These are phyloP conservation scores for Starmerella apis DNA, from an alignment of 805 yeast genomes.

Conservation along the genomic window DNA sequence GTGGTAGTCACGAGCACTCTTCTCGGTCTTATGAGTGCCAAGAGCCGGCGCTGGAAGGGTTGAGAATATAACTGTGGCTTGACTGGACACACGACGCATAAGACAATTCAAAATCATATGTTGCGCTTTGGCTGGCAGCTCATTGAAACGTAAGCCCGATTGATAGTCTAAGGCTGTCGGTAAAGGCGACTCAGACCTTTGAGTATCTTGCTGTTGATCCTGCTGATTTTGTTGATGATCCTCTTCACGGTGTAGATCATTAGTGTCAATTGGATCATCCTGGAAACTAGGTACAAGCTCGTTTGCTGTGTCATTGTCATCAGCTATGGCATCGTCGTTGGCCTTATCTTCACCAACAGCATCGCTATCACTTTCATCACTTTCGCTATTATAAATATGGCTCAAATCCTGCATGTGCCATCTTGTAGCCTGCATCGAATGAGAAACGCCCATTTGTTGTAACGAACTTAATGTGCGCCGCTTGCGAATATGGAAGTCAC, in stretches of 20 bases:
- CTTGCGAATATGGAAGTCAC: slow-evolving; percentile 15
- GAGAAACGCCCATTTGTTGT: slow-evolving; percentile 67
- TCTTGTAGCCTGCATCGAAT: slow-evolving; percentile 48
- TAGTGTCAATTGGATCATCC: slow-evolving; percentile 24
- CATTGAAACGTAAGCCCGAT: slow-evolving; percentile 50
- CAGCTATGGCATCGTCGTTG: slow-evolving; percentile 17
- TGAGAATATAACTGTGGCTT: slow-evolving; percentile 69
- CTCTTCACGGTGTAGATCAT: not conserved
- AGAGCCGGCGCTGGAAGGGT: slow-evolving; percentile 82
- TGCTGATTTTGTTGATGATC: not conserved
- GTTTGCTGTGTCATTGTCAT: slow-evolving; percentile 19
- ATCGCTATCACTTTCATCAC: slow-evolving; percentile 21
- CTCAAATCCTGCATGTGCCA: slow-evolving; percentile 14
- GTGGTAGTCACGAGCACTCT: slow-evolving; percentile 63
- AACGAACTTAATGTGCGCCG: slow-evolving; percentile 45
- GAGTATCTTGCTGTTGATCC: not conserved
- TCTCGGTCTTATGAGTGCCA: slow-evolving; percentile 65
- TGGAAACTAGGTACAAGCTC: slow-evolving; percentile 21
- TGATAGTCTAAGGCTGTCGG: not conserved
- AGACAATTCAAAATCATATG: slow-evolving; percentile 79
- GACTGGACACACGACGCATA: slow-evolving; percentile 54
- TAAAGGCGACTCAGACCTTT: not conserved
- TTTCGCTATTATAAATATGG: slow-evolving; percentile 21
- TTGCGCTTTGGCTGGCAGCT: slow-evolving; percentile 85
- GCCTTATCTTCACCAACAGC: slow-evolving; percentile 12